phyloP scores from a whole-genome alignment of 768 basidiomycete species.

The Naganishia vaughanmartiniae region DNA sequence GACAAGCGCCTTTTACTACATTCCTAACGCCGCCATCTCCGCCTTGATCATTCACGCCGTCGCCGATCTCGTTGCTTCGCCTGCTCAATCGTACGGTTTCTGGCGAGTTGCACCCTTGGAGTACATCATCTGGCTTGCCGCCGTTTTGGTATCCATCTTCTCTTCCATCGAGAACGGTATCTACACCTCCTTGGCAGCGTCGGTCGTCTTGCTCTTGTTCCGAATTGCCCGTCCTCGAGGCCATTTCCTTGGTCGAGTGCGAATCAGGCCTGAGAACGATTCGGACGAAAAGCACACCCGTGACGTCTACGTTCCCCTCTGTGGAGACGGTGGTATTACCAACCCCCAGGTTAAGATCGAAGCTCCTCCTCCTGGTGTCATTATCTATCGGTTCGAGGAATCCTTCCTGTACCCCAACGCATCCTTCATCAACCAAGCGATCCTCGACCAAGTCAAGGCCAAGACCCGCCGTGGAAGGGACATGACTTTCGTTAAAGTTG shows the following conservation, averaged over 20 bases:
- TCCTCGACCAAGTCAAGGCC: conserved; percentile 78
- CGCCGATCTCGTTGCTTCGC: conserved; percentile 71
- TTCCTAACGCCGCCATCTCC: conserved; percentile 62
- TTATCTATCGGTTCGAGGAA: conserved; percentile 90
- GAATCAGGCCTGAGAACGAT: conserved; percentile 51
- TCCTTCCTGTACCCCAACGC: conserved; percentile 64
- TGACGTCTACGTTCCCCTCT: conserved; percentile 80
- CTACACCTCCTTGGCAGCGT: conserved; percentile 68
- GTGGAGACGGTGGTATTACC: conserved; percentile 56
- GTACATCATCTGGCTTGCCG: conserved; percentile 80
- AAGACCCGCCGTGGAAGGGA: conserved; percentile 75
- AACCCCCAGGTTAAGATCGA: conserved; percentile 70
- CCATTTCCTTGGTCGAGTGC: conserved; percentile 82
- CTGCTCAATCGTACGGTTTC: conserved; percentile 74
- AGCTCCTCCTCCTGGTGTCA: conserved; percentile 76
- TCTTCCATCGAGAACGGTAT: conserved; percentile 84
- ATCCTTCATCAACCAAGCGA: conserved; percentile 60
- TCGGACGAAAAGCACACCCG: conserved; percentile 54
- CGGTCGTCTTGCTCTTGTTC: conserved; percentile 73
- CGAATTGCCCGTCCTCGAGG: conserved; percentile 85
- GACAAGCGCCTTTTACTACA: conserved; percentile 80
- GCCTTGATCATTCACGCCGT: conserved; percentile 95
- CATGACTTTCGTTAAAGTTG: conserved; percentile 61
- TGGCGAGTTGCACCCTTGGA: conserved; percentile 94
- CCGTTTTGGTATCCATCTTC: conserved; percentile 86